Base-by-base conservation (phyloP, 2,329 filamentous ascomycete genomes). In the Neophaeococcomyces mojaviensis region DNA sequence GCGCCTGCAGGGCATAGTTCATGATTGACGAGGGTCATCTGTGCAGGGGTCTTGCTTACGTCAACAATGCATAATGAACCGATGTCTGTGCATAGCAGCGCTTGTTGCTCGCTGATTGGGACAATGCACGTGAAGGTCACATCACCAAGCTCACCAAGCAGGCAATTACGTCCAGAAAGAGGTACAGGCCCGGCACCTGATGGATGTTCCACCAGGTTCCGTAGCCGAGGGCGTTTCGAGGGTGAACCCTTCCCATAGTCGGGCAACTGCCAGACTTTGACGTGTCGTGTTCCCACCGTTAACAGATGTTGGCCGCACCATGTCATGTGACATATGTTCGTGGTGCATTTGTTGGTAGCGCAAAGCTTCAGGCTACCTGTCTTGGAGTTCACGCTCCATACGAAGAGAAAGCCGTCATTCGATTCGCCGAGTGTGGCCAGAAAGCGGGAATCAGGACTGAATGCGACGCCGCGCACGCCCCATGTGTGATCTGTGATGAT, bases 291-390 rank as follows among this genome's bases (percentile, higher is more conserved):
- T 12, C 92, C 92, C 19, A 92, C 79, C 18, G 90, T 96, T 48
- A 98, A 73, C 43, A 98, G 74, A 55, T 69, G 85, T 55, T 76
- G 84, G 9, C 89, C 89, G 65, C 96, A 79, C 90, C 92, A 98
- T 33, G 85, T 76, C 79, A 98, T 94, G 44, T 84, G 82, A 53
- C 82, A 83, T 57, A 97, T 78, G 51, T 81, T 81, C 15, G 86
- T 88, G 5, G 89, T 97, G 66, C 92, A 97, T 62, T 92, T 87
- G 65, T 97, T 97, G 73, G 77, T 95, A 62, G 74, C 90, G 77
- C 82, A 75, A 28, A 97, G 71, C 56, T 76, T 88, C 2, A 88
- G 83, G 16, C 83, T 77, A 15, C 89, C 90, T 8, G 80, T 92
- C 39, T 81, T 84, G n/a, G 83, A 69, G 58, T 94, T 88, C 54